Evolutionary conservation across 352 stramenopile species (phyloP), one percentile per base, ranked within the genome.

Genomic region (Pythium coloratum): DNA sequence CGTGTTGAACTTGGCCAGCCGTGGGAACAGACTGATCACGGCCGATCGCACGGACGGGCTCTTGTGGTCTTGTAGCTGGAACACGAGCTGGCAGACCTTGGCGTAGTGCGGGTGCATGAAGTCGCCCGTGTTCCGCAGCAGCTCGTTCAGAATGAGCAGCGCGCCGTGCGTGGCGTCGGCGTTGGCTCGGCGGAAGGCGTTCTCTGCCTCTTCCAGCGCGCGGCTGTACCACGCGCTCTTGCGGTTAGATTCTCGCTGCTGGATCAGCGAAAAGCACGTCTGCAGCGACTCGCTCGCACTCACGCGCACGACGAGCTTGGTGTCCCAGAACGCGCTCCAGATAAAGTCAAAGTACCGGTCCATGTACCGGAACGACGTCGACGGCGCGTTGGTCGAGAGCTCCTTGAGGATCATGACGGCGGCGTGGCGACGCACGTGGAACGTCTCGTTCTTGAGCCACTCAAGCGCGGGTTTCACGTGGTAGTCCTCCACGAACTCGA

Each of bases 291-390:
- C 86, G 57, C 82, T 90, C 6, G 88, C 86, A 62, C 83, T 92
- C 58, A 94, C 85, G 44, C 88, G 76, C 57, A 93, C 87, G 10
- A 88, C 81, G 24, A 93, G 62, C 60, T 88, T 92, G 9, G 78
- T 70, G 76, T 96, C 88, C 83, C 88, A 92, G 74, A 96, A 95
- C 10, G 84, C 88, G 70, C 86, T 95, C 88, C 88, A 96, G 67
- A 95, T 94, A 50, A 92, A 88, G 72, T 96, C 88, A 67, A 96
- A 96, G 76, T 94, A 96, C 65, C 84, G 88, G 67, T 96, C 88
- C 81, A 96, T 92, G 77, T 96, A 91, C 32, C 88, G 75, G 62
- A 94, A 96, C 18, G 85, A 82, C 49, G 86, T 96, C 9, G 88
- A 94, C 32, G 88, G 88, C 53, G 88, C 86, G 56, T 96, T 96